Conservation (phyloP, 805 yeast genomes). For the Candida anglica region DNA sequence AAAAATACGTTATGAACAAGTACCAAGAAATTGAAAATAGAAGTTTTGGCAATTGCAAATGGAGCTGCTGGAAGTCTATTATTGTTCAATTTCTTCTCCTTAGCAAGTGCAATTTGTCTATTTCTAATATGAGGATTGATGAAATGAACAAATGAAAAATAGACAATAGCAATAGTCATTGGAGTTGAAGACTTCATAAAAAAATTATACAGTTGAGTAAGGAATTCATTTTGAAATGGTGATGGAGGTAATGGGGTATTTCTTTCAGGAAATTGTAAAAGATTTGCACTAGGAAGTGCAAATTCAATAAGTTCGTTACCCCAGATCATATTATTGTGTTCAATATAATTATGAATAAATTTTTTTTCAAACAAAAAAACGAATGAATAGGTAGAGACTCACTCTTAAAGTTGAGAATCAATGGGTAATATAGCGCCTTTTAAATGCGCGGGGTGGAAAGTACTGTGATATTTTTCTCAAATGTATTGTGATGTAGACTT, state of each 20-base stretch:
- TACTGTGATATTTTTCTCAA: too few relatives aligned
- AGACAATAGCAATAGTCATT: conserved; percentile 51
- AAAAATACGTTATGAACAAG: conserved; percentile 57
- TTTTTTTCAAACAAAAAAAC: too few relatives aligned
- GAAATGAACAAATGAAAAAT: conserved; percentile 55
- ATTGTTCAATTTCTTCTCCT: conserved; percentile 14
- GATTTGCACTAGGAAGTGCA: conserved; percentile 30
- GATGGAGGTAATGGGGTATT: conserved; percentile 27
- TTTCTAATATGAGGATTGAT: conserved; percentile 45
- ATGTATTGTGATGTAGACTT: too few relatives aligned
- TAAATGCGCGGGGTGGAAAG: too few relatives aligned
- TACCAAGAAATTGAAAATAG: conserved; percentile 50
- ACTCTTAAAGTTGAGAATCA: too few relatives aligned
- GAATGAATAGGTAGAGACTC: too few relatives aligned
- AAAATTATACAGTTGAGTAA: conserved; percentile 32
- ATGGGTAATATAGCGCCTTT: too few relatives aligned
- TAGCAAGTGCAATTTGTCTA: conserved; percentile 38
- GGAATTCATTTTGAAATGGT: conserved; percentile 26
- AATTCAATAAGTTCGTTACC: conserved; percentile 16
- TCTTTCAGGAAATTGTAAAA: conserved; percentile 28
- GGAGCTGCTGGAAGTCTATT: conserved; percentile 54
- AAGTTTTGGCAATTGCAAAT: conserved; percentile 39
- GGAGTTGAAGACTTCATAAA: conserved; percentile 53
- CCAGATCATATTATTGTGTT: too few relatives aligned
- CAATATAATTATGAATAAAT: too few relatives aligned